phyloP scores from a whole-genome alignment of 345 rosid species.

The Brassica napus region DNA sequence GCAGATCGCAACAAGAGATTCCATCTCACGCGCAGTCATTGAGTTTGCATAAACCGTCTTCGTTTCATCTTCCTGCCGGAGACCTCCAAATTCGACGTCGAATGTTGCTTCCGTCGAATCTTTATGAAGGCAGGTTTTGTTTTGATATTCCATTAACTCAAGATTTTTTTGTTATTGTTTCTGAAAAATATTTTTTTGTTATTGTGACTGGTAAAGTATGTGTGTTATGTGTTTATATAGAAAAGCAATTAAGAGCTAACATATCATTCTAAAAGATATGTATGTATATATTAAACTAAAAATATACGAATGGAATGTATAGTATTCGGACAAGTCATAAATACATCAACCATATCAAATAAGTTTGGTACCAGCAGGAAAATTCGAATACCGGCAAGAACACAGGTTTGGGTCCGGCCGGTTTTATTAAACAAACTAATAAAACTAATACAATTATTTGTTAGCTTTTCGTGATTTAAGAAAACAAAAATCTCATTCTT shows the following conservation, averaged over 20 bases:
- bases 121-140: conserved; percentile 1
- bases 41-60: conserved; percentile 43
- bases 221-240: conserved; percentile 23
- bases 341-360: conserved; percentile 25
- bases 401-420: not conserved
- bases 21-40: conserved; percentile 61
- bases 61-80: conserved; percentile 25
- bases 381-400: conserved; percentile 29
- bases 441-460: not conserved
- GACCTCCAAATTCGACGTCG: conserved; percentile 8
- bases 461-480: not conserved
- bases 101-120: not conserved
- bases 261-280: not conserved
- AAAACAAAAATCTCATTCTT: conserved; percentile 1
- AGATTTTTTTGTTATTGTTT: not conserved
- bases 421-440: not conserved
- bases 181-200: not conserved
- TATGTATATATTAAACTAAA: not conserved
- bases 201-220: conserved; percentile 3
- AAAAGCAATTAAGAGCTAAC: not conserved
- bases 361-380: conserved; percentile 18
- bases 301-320: conserved; percentile 1
- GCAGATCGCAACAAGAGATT: conserved; percentile 64
- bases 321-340: not conserved
- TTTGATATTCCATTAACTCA: conserved; percentile 10